Evolutionary conservation across 495 filamentous ascomycete species (phyloP).

Genomic region (Aspergillus hancockii): DNA sequence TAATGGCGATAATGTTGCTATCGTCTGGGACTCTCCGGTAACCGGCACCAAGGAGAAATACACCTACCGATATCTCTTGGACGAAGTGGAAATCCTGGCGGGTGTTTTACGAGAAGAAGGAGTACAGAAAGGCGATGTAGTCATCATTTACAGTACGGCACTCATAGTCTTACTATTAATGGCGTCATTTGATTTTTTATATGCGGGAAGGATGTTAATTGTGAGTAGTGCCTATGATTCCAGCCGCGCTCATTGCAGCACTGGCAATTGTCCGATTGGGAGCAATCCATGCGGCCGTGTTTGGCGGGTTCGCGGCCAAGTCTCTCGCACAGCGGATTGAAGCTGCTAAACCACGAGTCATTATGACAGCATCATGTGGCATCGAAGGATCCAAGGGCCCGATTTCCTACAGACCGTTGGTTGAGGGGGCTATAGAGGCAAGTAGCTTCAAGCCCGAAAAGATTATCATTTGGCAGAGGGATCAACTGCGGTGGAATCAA

Average conservation of each 20-base stretch:
- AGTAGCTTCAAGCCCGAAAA: constrained; percentile 64
- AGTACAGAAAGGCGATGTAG: constrained; percentile 81
- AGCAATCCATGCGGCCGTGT: constrained; percentile 88
- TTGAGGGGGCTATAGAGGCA: constrained; percentile 64
- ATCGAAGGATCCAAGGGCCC: constrained; percentile 84
- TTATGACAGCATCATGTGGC: constrained; percentile 89
- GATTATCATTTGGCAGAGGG: constrained; percentile 76
- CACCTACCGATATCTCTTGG: constrained; percentile 72
- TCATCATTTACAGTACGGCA: constrained; percentile 83
- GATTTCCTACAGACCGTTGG: constrained; percentile 67
- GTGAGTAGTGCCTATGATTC: constrained; percentile 87
- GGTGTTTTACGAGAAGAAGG: constrained; percentile 83
- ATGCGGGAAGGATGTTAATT: not conserved
- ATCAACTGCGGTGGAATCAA: constrained; percentile 72
- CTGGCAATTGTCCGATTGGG: constrained; percentile 80
- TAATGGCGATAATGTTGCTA: constrained; percentile 68
- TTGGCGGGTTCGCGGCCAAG: constrained; percentile 82
- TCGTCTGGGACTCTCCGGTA: constrained; percentile 88
- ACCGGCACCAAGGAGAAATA: constrained; percentile 69
- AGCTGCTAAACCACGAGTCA: constrained; percentile 68
- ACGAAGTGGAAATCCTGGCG: constrained; percentile 83
- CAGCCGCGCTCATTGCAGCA: constrained; percentile 79
- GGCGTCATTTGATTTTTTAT: not conserved
- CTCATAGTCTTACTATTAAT: not conserved
- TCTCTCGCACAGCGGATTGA: constrained; percentile 90